Evolutionary conservation across 2,329 filamentous ascomycete species (phyloP), one percentile per base, ranked within the genome.

Genomic region (Didymella sp.): DNA sequence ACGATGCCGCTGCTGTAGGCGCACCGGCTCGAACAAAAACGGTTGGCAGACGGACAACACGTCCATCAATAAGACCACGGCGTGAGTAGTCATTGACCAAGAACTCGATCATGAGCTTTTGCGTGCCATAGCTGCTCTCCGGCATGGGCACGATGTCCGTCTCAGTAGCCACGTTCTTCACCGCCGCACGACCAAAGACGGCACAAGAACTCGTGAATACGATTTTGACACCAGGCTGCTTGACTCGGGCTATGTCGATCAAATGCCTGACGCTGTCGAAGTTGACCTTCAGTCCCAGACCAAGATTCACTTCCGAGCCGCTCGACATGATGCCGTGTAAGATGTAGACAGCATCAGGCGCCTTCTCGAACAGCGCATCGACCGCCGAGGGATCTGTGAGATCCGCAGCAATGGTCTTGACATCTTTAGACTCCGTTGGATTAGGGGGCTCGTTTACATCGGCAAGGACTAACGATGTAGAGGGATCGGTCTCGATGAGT

Each of bases 291-390:
- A 87, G 78, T 2, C 84, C 85, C 1, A 87, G 77, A 47, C 85
- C 82, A 60, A 84, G 85, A 73, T 87, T 81, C 38, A 83, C 83
- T 73, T 88, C 86, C 15, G 85, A 83, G 6, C 85, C 85, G 12
- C 82, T 82, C 0, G 85, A 88, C 86, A 89, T 88, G 78, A 88
- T 87, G 60, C 86, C 86, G 73, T 89, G 86, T 71, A 89, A 84
- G 64, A 87, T 78, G 74, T 86, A 88, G 13, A 75, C 64, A 4
- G 68, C 72, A 64, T 74, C 72, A 6, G 72, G 73, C n/a, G 55
- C 47, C 43, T 64, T 62, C 13, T 65, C 63, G 17, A 74, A 67
- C 7, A 75, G 54, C 1, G 58, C 57, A 31, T 69, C 57, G 35
- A 64, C 69, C 15, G 67, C 60, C 31, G 69, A 54, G 2, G 63